Conservation (phyloP, 371 early-diverging fungal genomes). For the Haplosporangium sp. region DNA sequence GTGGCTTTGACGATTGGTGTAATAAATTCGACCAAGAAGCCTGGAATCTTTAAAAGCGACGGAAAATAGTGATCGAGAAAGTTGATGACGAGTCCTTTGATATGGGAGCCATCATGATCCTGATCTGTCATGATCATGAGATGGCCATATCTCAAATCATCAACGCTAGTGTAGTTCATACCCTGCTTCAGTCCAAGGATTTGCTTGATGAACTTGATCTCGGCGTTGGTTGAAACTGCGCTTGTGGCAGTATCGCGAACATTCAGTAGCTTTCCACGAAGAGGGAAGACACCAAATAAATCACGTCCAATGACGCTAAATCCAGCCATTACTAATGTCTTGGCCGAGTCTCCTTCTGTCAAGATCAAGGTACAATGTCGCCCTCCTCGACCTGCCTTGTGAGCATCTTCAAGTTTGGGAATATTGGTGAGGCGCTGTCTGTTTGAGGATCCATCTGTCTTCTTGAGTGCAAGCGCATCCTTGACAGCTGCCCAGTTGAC, state of each 20-base stretch:
- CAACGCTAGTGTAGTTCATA: slow-evolving; percentile 79
- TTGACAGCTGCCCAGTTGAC: slow-evolving; percentile 85
- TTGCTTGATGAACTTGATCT: slow-evolving; percentile 94
- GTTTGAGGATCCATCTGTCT: slow-evolving; percentile 91
- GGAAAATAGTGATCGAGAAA: slow-evolving; percentile 99
- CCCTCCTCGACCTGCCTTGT: slow-evolving; percentile 90
- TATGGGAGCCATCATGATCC: slow-evolving; percentile 99
- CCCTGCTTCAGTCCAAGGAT: slow-evolving; percentile 98
- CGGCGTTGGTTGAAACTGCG: slow-evolving; percentile 90
- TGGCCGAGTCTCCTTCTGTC: slow-evolving; percentile 99
- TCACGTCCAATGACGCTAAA: slow-evolving; percentile 96
- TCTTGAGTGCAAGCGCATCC: slow-evolving; percentile 90
- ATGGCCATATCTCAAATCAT: slow-evolving; percentile 95
- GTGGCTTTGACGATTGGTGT: slow-evolving; percentile 97
- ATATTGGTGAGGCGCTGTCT: slow-evolving; percentile 84
- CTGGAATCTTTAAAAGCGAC: slow-evolving; percentile 92
- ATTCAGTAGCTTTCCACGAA: slow-evolving; percentile 99
- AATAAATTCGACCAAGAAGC: slow-evolving; percentile 98
- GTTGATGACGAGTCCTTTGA: slow-evolving; percentile 99
- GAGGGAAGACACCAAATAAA: slow-evolving; percentile 97
- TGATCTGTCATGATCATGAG: slow-evolving; percentile 99
- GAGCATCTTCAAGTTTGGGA: slow-evolving; percentile 98
- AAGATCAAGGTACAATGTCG: slow-evolving; percentile 96
- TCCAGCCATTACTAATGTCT: slow-evolving; percentile 96
- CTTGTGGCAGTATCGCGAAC: slow-evolving; percentile 93